Evolutionary conservation across 2,329 filamentous ascomycete species (phyloP).

Genomic region (Blastomyces silverae): DNA sequence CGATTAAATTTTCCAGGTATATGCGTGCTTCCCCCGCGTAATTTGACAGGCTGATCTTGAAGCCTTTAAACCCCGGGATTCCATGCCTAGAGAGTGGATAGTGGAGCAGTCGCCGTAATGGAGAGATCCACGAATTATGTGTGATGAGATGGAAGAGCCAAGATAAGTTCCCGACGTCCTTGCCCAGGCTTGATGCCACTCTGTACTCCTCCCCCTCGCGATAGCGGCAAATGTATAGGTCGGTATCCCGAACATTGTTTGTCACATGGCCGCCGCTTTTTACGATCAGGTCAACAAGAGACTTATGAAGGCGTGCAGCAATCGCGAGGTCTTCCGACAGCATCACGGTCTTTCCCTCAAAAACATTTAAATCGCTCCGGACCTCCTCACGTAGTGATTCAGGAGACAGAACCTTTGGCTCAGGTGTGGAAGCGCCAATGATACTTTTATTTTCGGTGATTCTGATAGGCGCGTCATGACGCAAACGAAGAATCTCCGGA

Average conservation of each 20-base stretch:
- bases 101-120: constrained; percentile 73
- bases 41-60: constrained; percentile 86
- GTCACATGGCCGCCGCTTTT: constrained; percentile 66
- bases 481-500: constrained; percentile 66
- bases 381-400: constrained; percentile 27
- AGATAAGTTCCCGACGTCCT: constrained; percentile 82
- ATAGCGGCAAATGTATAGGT: constrained; percentile 82
- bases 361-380: constrained; percentile 59
- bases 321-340: constrained; percentile 69
- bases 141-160: constrained; percentile 94
- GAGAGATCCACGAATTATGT: constrained; percentile 80
- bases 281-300: constrained; percentile 63
- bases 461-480: constrained; percentile 51
- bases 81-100: constrained; percentile 75
- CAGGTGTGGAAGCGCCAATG: constrained; percentile 57
- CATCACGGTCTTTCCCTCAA: constrained; percentile 69
- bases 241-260: constrained; percentile 58
- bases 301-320: constrained; percentile 56
- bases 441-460: constrained; percentile 56
- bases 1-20: constrained; percentile 88
- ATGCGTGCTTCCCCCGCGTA: constrained; percentile 90
- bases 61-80: constrained; percentile 68
- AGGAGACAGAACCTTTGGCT: constrained; percentile 38
- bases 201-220: constrained; percentile 75
- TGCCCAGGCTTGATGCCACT: constrained; percentile 65